Base-by-base conservation (phyloP, 2,329 filamentous ascomycete genomes). In the Hymenoscyphus linearis region DNA sequence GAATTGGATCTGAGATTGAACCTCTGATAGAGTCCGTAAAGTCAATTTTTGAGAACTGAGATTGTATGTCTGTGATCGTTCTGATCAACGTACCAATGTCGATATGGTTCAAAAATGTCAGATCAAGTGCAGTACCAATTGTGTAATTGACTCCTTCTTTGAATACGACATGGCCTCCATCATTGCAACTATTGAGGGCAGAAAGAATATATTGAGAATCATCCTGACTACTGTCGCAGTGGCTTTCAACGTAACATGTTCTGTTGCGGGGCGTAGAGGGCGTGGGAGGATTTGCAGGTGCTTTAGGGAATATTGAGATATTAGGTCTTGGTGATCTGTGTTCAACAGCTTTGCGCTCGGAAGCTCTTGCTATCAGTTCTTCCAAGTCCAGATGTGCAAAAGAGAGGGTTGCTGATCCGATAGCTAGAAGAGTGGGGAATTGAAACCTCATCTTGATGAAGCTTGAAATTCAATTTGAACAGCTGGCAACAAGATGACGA, bases 101-200 rank as follows among this genome's bases (percentile, higher is more conserved):
- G 34, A 90, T 78, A 65, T 83, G 76, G 52, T 84, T 77, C 18
- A 89, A 74, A 70, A 86, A 88, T 0, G 84, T 87, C 66, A 89
- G 73, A 67, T 90, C 83, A 36, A 90, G 70, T 0, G 86, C 84
- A 0, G 83, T 88, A 14, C 80, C 85, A 63, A 90, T 81, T 1
- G 78, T 82, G 69, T 89, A 90, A 10, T 77, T 79, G 61, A 78
- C 75, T 34, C 82, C 80, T 64, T 77, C 74, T 13, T 77, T 76
- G 55, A 77, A 76, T 54, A 87, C 82, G 1, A 86, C 82, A 65
- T 80, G 80, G 2, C 85, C 85, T 16, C 84, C 84, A 65, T 84
- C 76, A 68, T 87, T 87, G 72, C 85, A 87, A 44, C 77, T 68
- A 52, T 84, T 74, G 60, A 87, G 73, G 0, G 85, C 84, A 1